phyloP scores from a whole-genome alignment of 371 early-diverging fungal genomes.

The Syncephalastrum racemosum region DNA sequence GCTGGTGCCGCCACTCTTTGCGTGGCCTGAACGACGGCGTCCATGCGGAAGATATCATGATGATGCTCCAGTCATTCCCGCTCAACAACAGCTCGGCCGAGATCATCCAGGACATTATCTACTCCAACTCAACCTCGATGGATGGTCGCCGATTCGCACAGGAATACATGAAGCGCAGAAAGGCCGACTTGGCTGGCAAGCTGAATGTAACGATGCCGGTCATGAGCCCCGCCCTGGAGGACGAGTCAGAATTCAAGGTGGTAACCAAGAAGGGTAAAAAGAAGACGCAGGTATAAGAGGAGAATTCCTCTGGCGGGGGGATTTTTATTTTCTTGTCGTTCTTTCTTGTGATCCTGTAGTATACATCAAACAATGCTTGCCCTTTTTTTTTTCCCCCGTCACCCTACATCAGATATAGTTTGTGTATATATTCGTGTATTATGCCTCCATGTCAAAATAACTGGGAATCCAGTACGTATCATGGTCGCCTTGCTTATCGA shows the following conservation, averaged over 20 bases:
- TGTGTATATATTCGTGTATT: background rate
- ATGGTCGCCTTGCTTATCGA: conserved; percentile 65
- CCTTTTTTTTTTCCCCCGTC: too few species aligned
- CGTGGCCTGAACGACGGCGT: conserved; percentile 65
- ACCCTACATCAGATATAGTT: too few species aligned
- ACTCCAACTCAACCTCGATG: conserved; percentile 71
- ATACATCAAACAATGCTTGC: too few species aligned
- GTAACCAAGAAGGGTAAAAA: conserved; percentile 62
- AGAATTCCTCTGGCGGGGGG: background rate
- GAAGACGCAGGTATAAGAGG: conserved; percentile 15
- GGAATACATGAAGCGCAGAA: conserved; percentile 78
- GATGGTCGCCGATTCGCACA: conserved; percentile 80
- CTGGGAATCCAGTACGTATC: conserved; percentile 82
- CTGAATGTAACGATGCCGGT: conserved; percentile 36
- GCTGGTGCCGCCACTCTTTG: conserved; percentile 73
- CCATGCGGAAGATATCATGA: conserved; percentile 75
- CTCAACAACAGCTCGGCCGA: conserved; percentile 69
- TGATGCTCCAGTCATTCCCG: conserved; percentile 79
- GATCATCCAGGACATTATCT: conserved; percentile 80
- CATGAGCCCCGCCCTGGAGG: conserved; percentile 18
- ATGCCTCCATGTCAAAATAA: conserved; percentile 53
- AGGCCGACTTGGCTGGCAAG: conserved; percentile 65
- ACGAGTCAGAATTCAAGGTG: conserved; percentile 47
- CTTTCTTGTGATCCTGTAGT: too few species aligned
- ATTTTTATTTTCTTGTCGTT: background rate